Conservation (phyloP, 1,139 yeast genomes). For the Pichia sp. region DNA sequence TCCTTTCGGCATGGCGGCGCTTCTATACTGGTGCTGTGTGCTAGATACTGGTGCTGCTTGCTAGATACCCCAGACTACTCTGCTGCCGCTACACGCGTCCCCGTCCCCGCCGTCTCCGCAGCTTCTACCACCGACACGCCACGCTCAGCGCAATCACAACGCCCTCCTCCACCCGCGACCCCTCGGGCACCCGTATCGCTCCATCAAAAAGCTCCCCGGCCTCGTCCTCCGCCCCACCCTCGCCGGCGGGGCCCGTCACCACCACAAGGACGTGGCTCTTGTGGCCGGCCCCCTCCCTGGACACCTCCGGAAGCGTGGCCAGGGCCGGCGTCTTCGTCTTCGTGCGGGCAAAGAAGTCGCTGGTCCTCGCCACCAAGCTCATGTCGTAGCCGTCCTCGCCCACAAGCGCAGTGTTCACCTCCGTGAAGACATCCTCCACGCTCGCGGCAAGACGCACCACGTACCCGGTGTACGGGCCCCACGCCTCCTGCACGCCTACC, state of each 20-base stretch:
- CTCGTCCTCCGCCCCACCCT: neutral
- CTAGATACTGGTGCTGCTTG: no score
- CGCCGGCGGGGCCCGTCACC: neutral
- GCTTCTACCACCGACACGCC: neutral
- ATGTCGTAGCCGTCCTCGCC: constrained; percentile 59
- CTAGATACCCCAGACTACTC: neutral
- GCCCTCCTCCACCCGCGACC: constrained; percentile 5
- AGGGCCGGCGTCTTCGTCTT: neutral
- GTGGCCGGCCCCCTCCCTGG: neutral
- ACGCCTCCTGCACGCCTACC: constrained; percentile 71
- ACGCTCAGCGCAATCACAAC: constrained; percentile 5
- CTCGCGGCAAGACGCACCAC: constrained; percentile 62
- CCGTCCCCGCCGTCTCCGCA: neutral
- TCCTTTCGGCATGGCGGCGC: constrained; percentile 20
- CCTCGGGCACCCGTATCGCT: constrained; percentile 3
- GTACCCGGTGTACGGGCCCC: constrained; percentile 68
- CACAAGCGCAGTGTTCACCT: constrained; percentile 34
- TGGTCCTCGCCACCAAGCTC: constrained; percentile 62
- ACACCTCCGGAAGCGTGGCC: neutral
- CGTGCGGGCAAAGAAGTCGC: constrained; percentile 49
- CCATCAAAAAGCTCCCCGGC: constrained; percentile 1
- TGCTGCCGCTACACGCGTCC: neutral
- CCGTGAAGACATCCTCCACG: constrained; percentile 67
- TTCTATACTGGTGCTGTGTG: no score
- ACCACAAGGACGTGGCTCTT: neutral